These are phyloP conservation scores for Zygnema circumcarinatum DNA, from an alignment of 139 green algal genomes.

Conservation along the genomic window DNA sequence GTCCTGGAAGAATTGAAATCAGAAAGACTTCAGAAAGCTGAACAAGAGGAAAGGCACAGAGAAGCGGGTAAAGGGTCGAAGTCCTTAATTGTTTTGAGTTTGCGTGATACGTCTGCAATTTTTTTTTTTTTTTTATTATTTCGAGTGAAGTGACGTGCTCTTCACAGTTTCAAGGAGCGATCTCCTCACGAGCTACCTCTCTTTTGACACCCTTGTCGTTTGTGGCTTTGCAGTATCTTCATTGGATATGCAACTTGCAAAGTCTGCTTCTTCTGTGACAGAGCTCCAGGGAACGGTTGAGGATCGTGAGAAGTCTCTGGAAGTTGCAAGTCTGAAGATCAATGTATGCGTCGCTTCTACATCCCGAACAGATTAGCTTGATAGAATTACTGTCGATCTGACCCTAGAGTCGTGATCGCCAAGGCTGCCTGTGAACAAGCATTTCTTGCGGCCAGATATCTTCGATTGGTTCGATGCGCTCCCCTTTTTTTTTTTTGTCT, in stretches of 20 bases:
- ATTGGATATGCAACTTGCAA: too few species aligned
- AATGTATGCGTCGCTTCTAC: not conserved
- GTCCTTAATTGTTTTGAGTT: not conserved
- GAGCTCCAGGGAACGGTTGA: too few species aligned
- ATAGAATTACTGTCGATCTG: too few species aligned
- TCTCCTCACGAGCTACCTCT: too few species aligned
- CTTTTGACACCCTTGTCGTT: too few species aligned
- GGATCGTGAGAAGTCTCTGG: not conserved
- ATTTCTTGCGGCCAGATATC: not conserved
- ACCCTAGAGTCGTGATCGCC: too few species aligned
- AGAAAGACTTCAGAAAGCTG: not conserved
- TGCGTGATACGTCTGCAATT: not conserved
- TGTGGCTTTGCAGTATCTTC: too few species aligned
- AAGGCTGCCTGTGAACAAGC: too few species aligned
- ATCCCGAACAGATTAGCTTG: not conserved
- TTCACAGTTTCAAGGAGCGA: too few species aligned
- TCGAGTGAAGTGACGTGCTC: not conserved
- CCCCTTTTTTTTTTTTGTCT: not conserved
- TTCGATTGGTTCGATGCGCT: not conserved
- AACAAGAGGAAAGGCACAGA: not conserved
- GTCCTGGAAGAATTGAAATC: too few species aligned
- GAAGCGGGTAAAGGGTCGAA: not conserved
- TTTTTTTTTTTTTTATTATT: not conserved
- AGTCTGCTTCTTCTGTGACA: too few species aligned
- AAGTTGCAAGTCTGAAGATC: not conserved